Conservation (phyloP, 2,329 filamentous ascomycete genomes). For the Trichoderma koningiopsis region DNA sequence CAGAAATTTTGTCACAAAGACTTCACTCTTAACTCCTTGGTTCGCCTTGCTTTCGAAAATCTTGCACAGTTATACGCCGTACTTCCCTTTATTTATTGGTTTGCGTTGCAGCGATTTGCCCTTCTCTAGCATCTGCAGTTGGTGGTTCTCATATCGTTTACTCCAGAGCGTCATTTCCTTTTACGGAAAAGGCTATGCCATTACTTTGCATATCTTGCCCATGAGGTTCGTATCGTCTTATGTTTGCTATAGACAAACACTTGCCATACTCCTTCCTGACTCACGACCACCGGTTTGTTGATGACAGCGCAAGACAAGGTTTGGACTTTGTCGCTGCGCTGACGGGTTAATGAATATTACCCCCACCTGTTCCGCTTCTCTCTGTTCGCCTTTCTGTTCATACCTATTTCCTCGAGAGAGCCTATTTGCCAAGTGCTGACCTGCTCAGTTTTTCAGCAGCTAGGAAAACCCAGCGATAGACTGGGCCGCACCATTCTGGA, state of each 20-base stretch:
- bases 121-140: background rate
- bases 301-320: constrained; percentile 22
- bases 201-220: constrained; percentile 1
- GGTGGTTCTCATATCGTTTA: constrained; percentile 11
- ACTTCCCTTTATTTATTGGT: background rate
- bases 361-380: constrained; percentile 16
- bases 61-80: background rate
- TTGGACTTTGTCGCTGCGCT: constrained; percentile 20
- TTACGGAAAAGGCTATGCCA: constrained; percentile 17
- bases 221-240: constrained; percentile 26
- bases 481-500: constrained; percentile 22
- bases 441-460: constrained; percentile 20
- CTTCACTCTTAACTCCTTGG: constrained; percentile 11
- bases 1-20: constrained; percentile 12
- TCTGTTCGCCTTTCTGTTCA: background rate
- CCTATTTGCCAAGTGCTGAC: constrained; percentile 22
- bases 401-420: constrained; percentile 3
- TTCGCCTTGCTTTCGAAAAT: constrained; percentile 4
- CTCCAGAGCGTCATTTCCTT: background rate
- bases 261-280: constrained; percentile 1
- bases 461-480: constrained; percentile 22
- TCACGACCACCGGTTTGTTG: background rate
- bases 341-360: constrained; percentile 20
- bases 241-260: constrained; percentile 10
- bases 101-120: constrained; percentile 7